These are phyloP conservation scores for Gossypium rotundifolium DNA, from an alignment of 345 rosid species.

Conservation along the genomic window DNA sequence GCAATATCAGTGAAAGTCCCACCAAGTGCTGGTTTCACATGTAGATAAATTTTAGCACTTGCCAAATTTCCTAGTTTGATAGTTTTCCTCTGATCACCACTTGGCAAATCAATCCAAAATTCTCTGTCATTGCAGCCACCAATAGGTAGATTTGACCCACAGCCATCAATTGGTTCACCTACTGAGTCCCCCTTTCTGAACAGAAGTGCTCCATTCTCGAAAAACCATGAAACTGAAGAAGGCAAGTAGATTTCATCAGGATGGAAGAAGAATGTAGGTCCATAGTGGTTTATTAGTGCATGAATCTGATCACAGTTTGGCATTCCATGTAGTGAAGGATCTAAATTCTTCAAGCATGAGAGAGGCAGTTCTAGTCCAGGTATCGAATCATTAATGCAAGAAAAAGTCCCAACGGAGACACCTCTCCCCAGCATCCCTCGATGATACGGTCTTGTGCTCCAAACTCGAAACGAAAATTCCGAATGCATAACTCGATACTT, in stretches of 20 bases:
- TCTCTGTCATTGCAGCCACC: conserved; percentile 61
- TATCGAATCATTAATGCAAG: conserved; percentile 38
- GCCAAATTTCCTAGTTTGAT: conserved; percentile 57
- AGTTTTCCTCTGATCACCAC: conserved; percentile 20
- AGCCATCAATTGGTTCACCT: conserved; percentile 39
- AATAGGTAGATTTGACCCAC: conserved; percentile 62
- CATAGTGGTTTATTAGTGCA: conserved; percentile 56
- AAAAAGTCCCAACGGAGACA: conserved; percentile 67
- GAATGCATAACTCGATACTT: conserved; percentile 32
- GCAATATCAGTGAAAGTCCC: conserved; percentile 78
- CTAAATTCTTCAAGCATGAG: conserved; percentile 59
- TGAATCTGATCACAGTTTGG: conserved; percentile 68
- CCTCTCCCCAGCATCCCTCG: conserved; percentile 65
- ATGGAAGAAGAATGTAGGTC: conserved; percentile 69
- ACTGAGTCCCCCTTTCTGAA: conserved; percentile 31
- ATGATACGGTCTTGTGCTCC: conserved; percentile 59
- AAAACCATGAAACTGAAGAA: conserved; percentile 68
- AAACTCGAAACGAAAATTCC: conserved; percentile 43
- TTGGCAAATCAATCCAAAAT: conserved; percentile 72
- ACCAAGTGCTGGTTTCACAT: conserved; percentile 75
- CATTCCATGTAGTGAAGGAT: conserved; percentile 57
- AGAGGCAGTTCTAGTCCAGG: conserved; percentile 32
- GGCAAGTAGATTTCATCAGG: conserved; percentile 59
- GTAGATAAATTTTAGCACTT: conserved; percentile 67
- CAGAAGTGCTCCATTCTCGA: conserved; percentile 53